Base-by-base conservation (phyloP, 1,284 basidiomycete genomes). In the Ganoderma leucocontextum region DNA sequence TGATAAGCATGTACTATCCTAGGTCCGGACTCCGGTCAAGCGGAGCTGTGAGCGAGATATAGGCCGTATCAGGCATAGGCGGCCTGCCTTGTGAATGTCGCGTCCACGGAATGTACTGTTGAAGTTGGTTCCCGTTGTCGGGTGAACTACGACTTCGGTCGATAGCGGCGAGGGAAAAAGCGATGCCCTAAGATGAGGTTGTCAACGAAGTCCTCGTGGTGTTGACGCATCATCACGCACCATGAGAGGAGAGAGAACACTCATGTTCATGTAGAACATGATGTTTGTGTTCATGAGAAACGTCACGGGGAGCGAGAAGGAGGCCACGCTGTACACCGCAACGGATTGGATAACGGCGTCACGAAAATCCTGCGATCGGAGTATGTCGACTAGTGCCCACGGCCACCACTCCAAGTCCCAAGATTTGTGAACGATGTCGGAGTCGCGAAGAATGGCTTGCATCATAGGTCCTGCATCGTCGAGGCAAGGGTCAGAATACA, bases 261-360 rank as follows among this genome's bases (percentile, higher is more conserved):
- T n/a, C 55, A 58, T 58, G 35, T 10, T 19, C 33, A n/a, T 9
- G 35, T 38, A 58, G 19, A 58, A 58, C 8, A 36, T 17, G 55
- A 58, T 38, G n/a, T 58, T 58, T 12, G 35, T 35, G 35, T 33
- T 33, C 35, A 35, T 4, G 4, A 35, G 19, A 22, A 58, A 58
- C 19, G 55, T 58, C 6, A 58, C 55, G n/a, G 36, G 55, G 55
- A 58, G 55, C 55, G 35, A 19, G 55, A 58, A 22, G n/a, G 55
- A 58, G n/a, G 19, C 55, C 15, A 38, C 5, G 19, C 35, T 35
- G 55, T 58, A 58, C 35, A 38, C 4, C 8, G 35, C 55, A 35
- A 35, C 55, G 55, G 55, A 38, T 17, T 58, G 55, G 10, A 58
- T 10, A 4, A 10, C 8, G 35, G 55, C 55, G 35, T 58, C 35